Evolutionary conservation across 768 basidiomycete species (phyloP).

Genomic region (Serpula lacrymans): DNA sequence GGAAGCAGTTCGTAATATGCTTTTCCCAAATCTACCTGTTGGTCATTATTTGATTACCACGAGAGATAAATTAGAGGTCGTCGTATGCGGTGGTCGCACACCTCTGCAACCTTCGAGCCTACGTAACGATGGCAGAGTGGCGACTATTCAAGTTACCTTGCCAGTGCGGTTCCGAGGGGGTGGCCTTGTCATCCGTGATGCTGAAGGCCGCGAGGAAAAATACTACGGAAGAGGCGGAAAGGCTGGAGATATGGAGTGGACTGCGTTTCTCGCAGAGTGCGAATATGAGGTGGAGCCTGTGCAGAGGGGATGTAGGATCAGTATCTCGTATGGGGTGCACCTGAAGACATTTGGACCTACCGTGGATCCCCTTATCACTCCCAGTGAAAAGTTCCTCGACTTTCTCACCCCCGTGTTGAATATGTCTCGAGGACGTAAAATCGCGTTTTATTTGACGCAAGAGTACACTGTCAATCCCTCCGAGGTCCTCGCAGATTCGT

Average conservation of each 20-base stretch:
- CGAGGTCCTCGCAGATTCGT: slow-evolving; percentile 61
- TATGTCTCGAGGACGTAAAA: slow-evolving; percentile 62
- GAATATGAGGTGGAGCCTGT: slow-evolving; percentile 73
- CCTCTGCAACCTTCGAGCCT: slow-evolving; percentile 49
- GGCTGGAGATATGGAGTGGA: slow-evolving; percentile 71
- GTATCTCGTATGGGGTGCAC: slow-evolving; percentile 69
- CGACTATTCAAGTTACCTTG: slow-evolving; percentile 70
- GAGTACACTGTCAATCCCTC: slow-evolving; percentile 72
- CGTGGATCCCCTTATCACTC: slow-evolving; percentile 64
- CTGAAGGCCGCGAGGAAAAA: slow-evolving; percentile 54
- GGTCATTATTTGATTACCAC: slow-evolving; percentile 69
- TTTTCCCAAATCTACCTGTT: slow-evolving; percentile 68
- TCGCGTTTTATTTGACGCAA: slow-evolving; percentile 69
- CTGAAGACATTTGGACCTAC: slow-evolving; percentile 64
- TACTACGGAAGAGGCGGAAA: slow-evolving; percentile 63
- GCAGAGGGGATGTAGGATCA: slow-evolving; percentile 65
- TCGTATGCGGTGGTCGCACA: slow-evolving; percentile 58
- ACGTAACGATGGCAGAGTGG: slow-evolving; percentile 64
- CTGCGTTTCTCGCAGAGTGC: slow-evolving; percentile 71
- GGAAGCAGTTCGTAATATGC: slow-evolving; percentile 63
- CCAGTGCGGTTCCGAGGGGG: slow-evolving; percentile 76
- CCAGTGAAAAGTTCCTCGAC: slow-evolving; percentile 74
- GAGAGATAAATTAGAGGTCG: slow-evolving; percentile 68
- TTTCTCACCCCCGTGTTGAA: slow-evolving; percentile 69
- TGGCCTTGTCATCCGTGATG: slow-evolving; percentile 52